Conservation (phyloP, 768 basidiomycete genomes). For the Leucosporidium creatinivorum region DNA sequence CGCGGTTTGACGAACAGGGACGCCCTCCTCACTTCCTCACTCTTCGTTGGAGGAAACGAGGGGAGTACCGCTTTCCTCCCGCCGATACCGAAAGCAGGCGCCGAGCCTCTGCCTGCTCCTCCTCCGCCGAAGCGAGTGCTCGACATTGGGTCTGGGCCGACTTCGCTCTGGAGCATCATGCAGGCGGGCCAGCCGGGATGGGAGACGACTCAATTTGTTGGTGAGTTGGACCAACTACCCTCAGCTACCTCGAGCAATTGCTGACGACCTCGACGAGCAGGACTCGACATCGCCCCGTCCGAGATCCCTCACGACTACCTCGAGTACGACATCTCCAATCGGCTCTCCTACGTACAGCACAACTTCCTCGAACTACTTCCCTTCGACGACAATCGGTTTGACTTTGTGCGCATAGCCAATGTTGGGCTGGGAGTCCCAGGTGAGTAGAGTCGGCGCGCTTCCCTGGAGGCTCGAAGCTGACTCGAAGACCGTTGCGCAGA, state of each 20-base stretch:
- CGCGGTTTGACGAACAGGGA: no score
- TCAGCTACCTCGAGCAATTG: neutral
- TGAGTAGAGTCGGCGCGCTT: neutral
- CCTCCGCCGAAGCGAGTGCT: neutral
- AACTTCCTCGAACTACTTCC: neutral
- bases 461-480: neutral
- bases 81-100: no score
- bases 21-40: no score
- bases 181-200: neutral
- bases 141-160: neutral
- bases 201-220: neutral
- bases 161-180: neutral
- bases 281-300: neutral
- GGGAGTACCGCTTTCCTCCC: no score
- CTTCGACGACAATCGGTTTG: neutral
- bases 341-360: constrained; percentile 1
- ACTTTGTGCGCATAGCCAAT: neutral
- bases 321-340: neutral
- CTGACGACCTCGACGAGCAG: neutral
- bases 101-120: no score
- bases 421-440: neutral
- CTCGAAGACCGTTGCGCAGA: neutral
- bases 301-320: neutral
- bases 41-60: no score
- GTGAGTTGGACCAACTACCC: neutral